Percentiles rank a stretch among this genome's conserved stretches.
These are phyloP conservation scores for Pyronema domesticum DNA, from an alignment of 495 filamentous ascomycete genomes.

Conservation along the genomic window DNA sequence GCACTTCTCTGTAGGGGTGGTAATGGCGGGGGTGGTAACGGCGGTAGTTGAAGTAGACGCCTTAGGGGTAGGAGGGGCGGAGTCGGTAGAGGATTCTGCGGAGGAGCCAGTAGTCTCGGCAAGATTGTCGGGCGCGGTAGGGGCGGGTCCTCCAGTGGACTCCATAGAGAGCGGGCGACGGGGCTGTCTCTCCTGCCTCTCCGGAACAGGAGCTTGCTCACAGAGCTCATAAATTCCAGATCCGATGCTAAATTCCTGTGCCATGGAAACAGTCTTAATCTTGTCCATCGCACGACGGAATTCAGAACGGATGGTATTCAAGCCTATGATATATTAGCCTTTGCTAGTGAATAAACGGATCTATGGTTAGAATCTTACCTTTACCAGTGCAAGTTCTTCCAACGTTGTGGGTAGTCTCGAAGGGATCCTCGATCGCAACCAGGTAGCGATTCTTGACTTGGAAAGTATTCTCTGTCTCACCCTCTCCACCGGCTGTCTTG, in stretches of 20 bases:
- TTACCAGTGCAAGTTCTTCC: conserved; percentile 60
- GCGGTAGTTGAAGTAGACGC: too few species aligned
- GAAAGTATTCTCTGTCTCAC: neutral
- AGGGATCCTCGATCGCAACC: conserved; percentile 75
- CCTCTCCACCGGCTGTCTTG: conserved; percentile 12
- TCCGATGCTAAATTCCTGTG: too few species aligned
- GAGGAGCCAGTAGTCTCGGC: too few species aligned
- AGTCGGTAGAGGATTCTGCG: too few species aligned
- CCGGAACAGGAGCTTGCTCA: conserved; percentile 19
- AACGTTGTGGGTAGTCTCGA: conserved; percentile 68
- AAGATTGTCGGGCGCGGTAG: too few species aligned
- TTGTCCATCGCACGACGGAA: conserved; percentile 56
- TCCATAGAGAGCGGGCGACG: too few species aligned
- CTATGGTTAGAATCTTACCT: conserved; percentile 25
- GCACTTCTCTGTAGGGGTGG: too few species aligned
- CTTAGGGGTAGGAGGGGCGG: too few species aligned
- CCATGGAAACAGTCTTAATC: conserved; percentile 26
- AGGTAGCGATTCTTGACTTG: conserved; percentile 38
- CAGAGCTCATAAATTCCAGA: conserved; percentile 5
- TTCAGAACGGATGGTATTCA: conserved; percentile 60
- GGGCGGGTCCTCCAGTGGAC: too few species aligned
- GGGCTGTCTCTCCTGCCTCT: conserved; percentile 10
- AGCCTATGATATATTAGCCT: conserved; percentile 17
- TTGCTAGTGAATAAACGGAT: neutral
- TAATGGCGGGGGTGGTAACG: too few species aligned